Base-by-base conservation (phyloP, 148 eudicot genomes). In the Euryodendron excelsum region DNA sequence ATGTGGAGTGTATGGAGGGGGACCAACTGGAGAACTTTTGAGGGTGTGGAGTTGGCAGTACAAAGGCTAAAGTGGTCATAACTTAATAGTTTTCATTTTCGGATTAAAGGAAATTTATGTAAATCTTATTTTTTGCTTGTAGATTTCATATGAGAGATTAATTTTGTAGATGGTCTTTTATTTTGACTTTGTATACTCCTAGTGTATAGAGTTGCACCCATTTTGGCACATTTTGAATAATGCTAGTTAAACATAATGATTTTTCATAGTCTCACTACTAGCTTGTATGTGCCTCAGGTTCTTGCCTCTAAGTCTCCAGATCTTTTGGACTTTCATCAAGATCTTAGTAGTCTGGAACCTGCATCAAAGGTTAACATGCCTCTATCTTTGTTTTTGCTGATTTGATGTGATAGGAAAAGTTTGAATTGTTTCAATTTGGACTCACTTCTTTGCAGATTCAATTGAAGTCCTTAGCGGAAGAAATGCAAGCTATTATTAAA, bases 401-500 rank as follows among this genome's bases (percentile, higher is more conserved):
- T 56, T 13, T 7, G 31, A 34, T 74, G 36, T 60, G 63, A 12
- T 60, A 30, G 63, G 44, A 69, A 47, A 62, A 47, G 62, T 63
- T 33, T 2, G 53, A 53, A 58, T 48, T 34, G 36, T 41, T 44
- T 56, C 37, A 17, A 44, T 27, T 34, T 31, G 61, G 47, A 3
- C 77, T 71, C 82, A 36, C 37, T 59, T 75, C 69, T 37, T 77
- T 86, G 81, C 92, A 96, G 99, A 96, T 96, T 84, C 97, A 96
- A 89, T 86, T 93, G 86, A 96, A 96, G 84, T 90, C 91, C 58
- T 90, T 95, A 79, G 99, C 99, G 44, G 99, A 95, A 91, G 99
- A 95, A 87, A 95, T 95, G 99, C 99, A 95, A 87, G 92, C 98
- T 72, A 91, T 96, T 80, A 89, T 86, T 66, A 96, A 96, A 84